Evolutionary conservation across 768 basidiomycete genomes (phyloP), one percentile per base, ranked within the genome.

Genomic region (Lactarius quietus): DNA sequence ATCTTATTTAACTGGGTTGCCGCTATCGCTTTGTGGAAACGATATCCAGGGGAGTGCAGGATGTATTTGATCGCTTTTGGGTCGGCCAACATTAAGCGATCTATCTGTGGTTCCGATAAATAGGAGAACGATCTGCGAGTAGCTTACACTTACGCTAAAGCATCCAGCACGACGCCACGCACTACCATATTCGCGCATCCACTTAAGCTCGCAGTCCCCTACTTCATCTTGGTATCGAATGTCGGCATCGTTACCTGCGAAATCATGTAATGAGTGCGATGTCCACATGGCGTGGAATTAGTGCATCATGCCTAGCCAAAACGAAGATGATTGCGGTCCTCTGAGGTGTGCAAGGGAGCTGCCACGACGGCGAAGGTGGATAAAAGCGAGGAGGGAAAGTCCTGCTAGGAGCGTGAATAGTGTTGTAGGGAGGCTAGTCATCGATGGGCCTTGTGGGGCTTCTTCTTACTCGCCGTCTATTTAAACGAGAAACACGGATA

Each of bases 41-140:
- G 66, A 61, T 74, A 75, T 41, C 73, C 72, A 1, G 74, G 69
- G 38, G 70, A 72, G 54, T 75, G 71, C 1, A 71, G 63, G 51
- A 75, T 68, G 65, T 73, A 68, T 56, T 73, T 73, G 0, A 75
- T 59, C 0, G 73, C 74, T 67, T 73, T 54, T 17, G 61, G 45
- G 9, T 41, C 64, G 2, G 38, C 45, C 15, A 62, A 14, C 36
- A 56, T 55, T 12, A 64, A 29, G 28, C 8, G 41, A 31, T 58
- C 54, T 52, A 6, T 26, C 39, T 57, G 20, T 15, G 67, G 48
- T 69, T 63, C 8, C 63, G 63, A 20, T 72, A 51, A 61, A 29
- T 45, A 45, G n/a, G n/a, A 45, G 6, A 12, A 10, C 10, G 36
- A 9, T 36, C 29, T 45, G 4, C 0, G 57, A 51, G 18, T 17